Conservation (phyloP, 2,329 filamentous ascomycete genomes). For the Cordyceps pruinosa region DNA sequence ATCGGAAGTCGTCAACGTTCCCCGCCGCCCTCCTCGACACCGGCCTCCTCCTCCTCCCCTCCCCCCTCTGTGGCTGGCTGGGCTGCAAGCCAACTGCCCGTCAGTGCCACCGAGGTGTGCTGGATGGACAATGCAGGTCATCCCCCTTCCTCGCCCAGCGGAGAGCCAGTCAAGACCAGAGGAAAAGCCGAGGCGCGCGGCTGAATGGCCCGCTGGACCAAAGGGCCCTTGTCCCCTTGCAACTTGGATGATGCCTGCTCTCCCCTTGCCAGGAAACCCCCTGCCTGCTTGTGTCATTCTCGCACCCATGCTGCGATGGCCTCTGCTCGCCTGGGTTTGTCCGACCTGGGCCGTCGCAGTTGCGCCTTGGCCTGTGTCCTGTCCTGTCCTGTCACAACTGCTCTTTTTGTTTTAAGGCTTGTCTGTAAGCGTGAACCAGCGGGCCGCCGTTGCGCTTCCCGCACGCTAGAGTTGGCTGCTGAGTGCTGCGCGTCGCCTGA, state of each 20-base stretch:
- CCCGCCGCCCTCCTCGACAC: neutral
- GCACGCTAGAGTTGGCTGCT: neutral
- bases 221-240: neutral
- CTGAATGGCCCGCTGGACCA: constrained; percentile 4
- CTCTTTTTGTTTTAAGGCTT: neutral
- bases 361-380: neutral
- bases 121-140: neutral
- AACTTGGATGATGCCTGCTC: neutral
- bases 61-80: neutral
- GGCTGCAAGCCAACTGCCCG: neutral
- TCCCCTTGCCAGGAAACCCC: neutral
- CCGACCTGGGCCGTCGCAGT: neutral
- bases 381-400: neutral
- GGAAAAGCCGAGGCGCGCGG: constrained; percentile 8
- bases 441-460: constrained; percentile 10
- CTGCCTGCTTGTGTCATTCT: neutral
- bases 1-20: neutral
- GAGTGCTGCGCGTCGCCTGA: neutral
- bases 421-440: neutral
- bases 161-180: neutral
- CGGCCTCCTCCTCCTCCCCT: neutral
- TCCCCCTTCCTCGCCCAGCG: neutral
- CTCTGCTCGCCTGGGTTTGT: neutral
- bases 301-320: neutral
- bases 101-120: neutral